A percentile compares a stretch with the other conserved stretches of the same genome.
These are phyloP conservation scores for Metschnikowia henanensis DNA, from an alignment of 805 yeast species.

Conservation along the genomic window DNA sequence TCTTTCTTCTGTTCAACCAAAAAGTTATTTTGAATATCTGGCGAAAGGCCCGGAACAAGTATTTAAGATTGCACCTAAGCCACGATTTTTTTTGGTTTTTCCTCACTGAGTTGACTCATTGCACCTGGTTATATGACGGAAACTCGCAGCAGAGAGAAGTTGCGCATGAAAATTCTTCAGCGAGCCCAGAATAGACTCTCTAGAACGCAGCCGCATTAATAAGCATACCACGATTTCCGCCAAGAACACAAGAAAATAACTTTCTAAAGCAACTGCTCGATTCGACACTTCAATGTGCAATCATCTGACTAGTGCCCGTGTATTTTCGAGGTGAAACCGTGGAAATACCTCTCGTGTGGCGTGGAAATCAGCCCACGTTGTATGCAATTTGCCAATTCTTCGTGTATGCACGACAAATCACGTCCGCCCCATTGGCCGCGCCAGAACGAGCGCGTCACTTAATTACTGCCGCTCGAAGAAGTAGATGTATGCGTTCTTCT, in stretches of 20 bases:
- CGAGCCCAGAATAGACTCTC: neutral
- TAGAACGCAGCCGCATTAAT: slow-evolving; percentile 6
- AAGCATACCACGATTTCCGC: neutral
- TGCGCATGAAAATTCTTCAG: slow-evolving; percentile 1
- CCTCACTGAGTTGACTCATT: slow-evolving; percentile 8
- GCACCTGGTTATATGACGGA: slow-evolving; percentile 5
- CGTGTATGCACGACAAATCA: slow-evolving; percentile 5
- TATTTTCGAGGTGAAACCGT: too few species aligned
- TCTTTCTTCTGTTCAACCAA: slow-evolving; percentile 27
- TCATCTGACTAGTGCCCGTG: too few species aligned
- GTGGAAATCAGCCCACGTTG: too few species aligned
- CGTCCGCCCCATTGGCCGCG: slow-evolving; percentile 1
- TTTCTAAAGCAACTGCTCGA: too few species aligned
- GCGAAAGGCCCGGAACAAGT: neutral
- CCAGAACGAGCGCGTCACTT: neutral
- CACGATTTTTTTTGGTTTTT: too few species aligned
- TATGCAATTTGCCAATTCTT: too few species aligned
- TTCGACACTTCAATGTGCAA: too few species aligned
- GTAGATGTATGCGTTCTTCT: slow-evolving; percentile 49
- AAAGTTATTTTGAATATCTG: slow-evolving; percentile 6
- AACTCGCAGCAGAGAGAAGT: neutral
- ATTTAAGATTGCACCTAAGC: slow-evolving; percentile 7
- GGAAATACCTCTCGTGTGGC: too few species aligned
- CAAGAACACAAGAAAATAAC: too few species aligned
- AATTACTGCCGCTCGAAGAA: slow-evolving; percentile 28